Conservation (phyloP, 140 eudicot genomes). For the Stevia rebaudiana region DNA sequence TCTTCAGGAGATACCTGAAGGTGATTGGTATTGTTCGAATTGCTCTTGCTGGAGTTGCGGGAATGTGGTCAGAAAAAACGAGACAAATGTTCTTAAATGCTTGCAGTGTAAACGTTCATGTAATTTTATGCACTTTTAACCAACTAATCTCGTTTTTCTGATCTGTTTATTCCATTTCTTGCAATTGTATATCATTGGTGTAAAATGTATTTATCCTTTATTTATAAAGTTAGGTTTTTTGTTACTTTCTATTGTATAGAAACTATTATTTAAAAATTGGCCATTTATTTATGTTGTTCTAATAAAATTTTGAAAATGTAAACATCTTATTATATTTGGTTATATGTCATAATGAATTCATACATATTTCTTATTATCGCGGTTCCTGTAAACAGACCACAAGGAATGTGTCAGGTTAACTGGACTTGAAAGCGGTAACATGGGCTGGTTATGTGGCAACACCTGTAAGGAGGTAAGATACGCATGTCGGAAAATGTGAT, state of each 20-base stretch:
- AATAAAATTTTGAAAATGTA: not conserved
- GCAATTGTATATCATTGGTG: no score
- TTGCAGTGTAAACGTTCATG: conserved; percentile 79
- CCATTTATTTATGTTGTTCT: conserved; percentile 1
- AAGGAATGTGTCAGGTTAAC: conserved; percentile 42
- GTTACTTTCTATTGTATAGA: conserved; percentile 2
- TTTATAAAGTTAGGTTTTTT: not conserved
- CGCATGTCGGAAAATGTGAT: not conserved
- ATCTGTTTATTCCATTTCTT: no score
- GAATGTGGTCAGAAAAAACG: conserved; percentile 37
- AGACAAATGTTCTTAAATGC: conserved; percentile 44
- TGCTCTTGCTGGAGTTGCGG: conserved; percentile 86
- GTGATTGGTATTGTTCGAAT: conserved; percentile 83
- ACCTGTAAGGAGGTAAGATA: conserved; percentile 64
- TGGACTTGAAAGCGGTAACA: conserved; percentile 21
- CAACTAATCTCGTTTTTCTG: not conserved
- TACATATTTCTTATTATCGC: conserved; percentile 5
- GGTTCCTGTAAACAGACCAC: conserved; percentile 56
- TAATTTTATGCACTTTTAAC: conserved; percentile 32
- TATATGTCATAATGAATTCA: not conserved
- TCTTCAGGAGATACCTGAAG: conserved; percentile 85
- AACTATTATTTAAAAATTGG: not conserved
- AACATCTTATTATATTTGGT: not conserved
- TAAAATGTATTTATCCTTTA: not conserved
- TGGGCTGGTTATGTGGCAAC: conserved; percentile 71